phyloP scores from a whole-genome alignment of 345 rosid species.

The Bretschneidera sinensis region DNA sequence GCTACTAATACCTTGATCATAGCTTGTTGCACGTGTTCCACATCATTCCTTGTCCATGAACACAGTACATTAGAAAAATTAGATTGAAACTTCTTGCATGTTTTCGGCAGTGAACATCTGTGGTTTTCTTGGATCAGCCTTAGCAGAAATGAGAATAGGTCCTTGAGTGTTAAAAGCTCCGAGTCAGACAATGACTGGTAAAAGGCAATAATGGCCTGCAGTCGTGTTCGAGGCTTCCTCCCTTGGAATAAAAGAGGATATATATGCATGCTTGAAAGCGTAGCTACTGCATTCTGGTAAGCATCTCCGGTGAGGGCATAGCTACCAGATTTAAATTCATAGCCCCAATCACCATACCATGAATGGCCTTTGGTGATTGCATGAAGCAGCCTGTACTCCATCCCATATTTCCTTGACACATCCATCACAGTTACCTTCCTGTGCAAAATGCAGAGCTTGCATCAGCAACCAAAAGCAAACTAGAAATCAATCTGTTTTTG shows the following conservation, averaged over 20 bases:
- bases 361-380: slow-evolving; percentile 50
- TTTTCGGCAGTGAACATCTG: background rate
- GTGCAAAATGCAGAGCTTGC: background rate
- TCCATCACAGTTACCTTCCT: slow-evolving; percentile 73
- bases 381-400: slow-evolving; percentile 56
- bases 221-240: slow-evolving; percentile 32
- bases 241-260: slow-evolving; percentile 38
- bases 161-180: slow-evolving; percentile 48
- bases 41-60: slow-evolving; percentile 50
- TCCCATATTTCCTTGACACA: slow-evolving; percentile 60
- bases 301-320: slow-evolving; percentile 52
- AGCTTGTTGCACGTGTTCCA: slow-evolving; percentile 43
- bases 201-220: slow-evolving; percentile 44
- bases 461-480: no score
- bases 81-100: slow-evolving; percentile 4
- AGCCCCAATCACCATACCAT: slow-evolving; percentile 74
- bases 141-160: slow-evolving; percentile 51
- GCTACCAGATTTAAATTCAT: slow-evolving; percentile 58
- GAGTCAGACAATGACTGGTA: slow-evolving; percentile 46
- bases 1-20: slow-evolving; percentile 46
- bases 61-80: slow-evolving; percentile 24
- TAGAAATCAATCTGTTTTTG: no score
- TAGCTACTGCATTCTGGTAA: slow-evolving; percentile 37
- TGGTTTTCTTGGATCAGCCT: slow-evolving; percentile 31
- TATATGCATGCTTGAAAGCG: slow-evolving; percentile 43